Evolutionary conservation across 768 basidiomycete species (phyloP).

Genomic region (Calvatia gigantea): DNA sequence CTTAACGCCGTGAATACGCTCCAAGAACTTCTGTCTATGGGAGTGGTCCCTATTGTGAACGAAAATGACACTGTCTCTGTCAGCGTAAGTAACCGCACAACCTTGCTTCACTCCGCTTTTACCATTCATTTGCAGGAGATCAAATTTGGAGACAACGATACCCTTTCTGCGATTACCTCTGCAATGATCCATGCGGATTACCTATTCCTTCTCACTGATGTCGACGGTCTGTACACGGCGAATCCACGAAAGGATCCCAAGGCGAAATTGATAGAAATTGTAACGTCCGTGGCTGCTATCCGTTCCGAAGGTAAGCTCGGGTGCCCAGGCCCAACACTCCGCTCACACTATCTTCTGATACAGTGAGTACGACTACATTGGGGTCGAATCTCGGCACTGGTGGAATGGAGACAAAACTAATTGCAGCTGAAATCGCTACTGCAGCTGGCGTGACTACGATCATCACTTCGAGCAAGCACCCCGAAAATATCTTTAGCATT

Average conservation of each 20-base stretch:
- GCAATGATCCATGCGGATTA: slow-evolving; percentile 99
- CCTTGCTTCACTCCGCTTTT: not conserved
- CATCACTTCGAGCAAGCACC: slow-evolving; percentile 80
- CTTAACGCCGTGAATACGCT: slow-evolving; percentile 96
- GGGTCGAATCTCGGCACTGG: slow-evolving; percentile 95
- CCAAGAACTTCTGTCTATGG: slow-evolving; percentile 87
- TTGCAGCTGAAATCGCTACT: slow-evolving; percentile 96
- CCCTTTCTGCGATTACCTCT: slow-evolving; percentile 93
- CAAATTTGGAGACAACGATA: slow-evolving; percentile 99
- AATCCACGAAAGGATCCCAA: slow-evolving; percentile 90
- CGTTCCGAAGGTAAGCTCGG: slow-evolving; percentile 64
- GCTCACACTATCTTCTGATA: not conserved
- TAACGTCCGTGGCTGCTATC: slow-evolving; percentile 79
- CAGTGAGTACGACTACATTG: slow-evolving; percentile 90
- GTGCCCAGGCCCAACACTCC: not conserved
- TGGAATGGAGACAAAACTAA: slow-evolving; percentile 99
- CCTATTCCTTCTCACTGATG: slow-evolving; percentile 94
- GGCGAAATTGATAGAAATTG: slow-evolving; percentile 78
- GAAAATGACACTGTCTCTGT: slow-evolving; percentile 99
- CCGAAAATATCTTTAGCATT: slow-evolving; percentile 71
- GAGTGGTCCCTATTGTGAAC: slow-evolving; percentile 96
- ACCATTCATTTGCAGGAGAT: slow-evolving; percentile 72
- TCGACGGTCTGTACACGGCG: slow-evolving; percentile 91
- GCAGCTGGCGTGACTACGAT: slow-evolving; percentile 93
- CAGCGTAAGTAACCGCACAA: slow-evolving; percentile 63